Percentiles rank a stretch among this genome's conserved stretches.
Evolutionary conservation across 2,329 filamentous ascomycete species (phyloP).

Genomic region (Thyridium curvatum): DNA sequence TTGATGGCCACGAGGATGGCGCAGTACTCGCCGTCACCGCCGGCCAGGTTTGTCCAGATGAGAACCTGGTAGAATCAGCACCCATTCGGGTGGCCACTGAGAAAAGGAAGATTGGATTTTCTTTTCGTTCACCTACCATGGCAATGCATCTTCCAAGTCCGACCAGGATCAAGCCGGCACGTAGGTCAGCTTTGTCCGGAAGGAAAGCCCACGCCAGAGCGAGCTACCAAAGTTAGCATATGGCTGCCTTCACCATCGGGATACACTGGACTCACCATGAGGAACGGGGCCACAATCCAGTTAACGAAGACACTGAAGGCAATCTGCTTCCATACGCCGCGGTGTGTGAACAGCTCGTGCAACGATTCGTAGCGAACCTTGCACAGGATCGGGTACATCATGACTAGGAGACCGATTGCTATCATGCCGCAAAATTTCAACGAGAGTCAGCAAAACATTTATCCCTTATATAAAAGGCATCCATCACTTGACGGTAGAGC

Average conservation of each 20-base stretch:
- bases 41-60: conserved; percentile 67
- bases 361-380: conserved; percentile 76
- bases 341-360: conserved; percentile 56
- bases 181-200: conserved; percentile 49
- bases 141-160: conserved; percentile 82
- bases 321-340: conserved; percentile 72
- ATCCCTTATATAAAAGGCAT: too few relatives aligned
- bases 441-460: too few relatives aligned
- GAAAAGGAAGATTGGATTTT: conserved; percentile 5
- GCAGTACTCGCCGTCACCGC: conserved; percentile 76
- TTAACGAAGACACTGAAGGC: conserved; percentile 70
- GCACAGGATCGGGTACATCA: conserved; percentile 94
- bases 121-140: conserved; percentile 64
- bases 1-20: conserved; percentile 73
- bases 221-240: conserved; percentile 34
- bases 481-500: too few relatives aligned
- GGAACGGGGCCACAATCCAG: conserved; percentile 74
- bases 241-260: too few relatives aligned
- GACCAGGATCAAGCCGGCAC: conserved; percentile 71
- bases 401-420: conserved; percentile 77
- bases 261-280: conserved; percentile 80
- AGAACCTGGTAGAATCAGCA: conserved; percentile 27
- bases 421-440: neutral
- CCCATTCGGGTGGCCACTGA: neutral
- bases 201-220: conserved; percentile 63